Evolutionary conservation across 306 rosid species (phyloP).

Genomic region (Morella rubra): DNA sequence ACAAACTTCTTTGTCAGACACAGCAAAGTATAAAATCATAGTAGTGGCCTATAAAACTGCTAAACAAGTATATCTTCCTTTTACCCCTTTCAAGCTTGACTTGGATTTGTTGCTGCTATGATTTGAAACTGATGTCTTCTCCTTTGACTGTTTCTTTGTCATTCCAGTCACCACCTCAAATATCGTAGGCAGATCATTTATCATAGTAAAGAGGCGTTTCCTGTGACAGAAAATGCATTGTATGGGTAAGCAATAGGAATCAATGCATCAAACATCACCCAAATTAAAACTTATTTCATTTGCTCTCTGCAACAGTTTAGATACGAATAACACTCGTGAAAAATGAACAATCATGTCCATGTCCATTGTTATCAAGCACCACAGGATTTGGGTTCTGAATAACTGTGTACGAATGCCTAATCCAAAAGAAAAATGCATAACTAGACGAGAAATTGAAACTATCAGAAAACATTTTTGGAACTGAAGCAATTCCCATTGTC

Average conservation of each 20-base stretch:
- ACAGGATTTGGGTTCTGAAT: background rate
- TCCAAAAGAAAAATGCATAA: background rate
- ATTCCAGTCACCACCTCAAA: constrained; percentile 56
- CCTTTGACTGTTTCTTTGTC: constrained; percentile 52
- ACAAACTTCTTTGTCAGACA: background rate
- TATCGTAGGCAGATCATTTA: constrained; percentile 67
- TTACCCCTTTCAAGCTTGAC: constrained; percentile 69
- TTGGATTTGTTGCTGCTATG: constrained; percentile 61
- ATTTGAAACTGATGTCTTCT: constrained; percentile 55
- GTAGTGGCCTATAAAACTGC: background rate
- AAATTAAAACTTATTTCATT: background rate
- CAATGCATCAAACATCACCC: background rate
- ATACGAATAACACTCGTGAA: background rate
- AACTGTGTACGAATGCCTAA: background rate
- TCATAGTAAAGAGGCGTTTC: constrained; percentile 59
- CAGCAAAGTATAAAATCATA: too few species aligned
- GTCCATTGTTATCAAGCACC: background rate
- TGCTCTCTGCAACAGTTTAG: background rate
- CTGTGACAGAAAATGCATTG: constrained; percentile 34
- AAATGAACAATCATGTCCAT: background rate
- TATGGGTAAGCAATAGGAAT: background rate
- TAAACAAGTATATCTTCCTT: background rate
- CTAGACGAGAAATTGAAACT: background rate
- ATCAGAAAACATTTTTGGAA: background rate
- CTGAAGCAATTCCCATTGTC: background rate